phyloP scores from a whole-genome alignment of 2,329 filamentous ascomycete species.

The Tolypocladium amazonense region DNA sequence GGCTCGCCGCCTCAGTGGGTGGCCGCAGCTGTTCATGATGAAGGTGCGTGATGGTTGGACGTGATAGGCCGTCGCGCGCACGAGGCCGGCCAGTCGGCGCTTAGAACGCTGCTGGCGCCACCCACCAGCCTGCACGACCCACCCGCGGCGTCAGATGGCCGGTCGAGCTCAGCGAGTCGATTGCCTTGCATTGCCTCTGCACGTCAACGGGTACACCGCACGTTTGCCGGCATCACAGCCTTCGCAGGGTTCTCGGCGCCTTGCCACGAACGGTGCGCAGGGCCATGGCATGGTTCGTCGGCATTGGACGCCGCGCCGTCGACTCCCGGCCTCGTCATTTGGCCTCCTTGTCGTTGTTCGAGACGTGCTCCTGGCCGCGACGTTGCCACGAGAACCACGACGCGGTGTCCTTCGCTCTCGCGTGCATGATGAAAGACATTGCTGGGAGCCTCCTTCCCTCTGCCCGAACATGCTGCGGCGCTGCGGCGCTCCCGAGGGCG shows the following conservation, averaged over 20 bases:
- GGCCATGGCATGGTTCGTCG: conserved; percentile 18
- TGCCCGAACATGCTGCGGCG: neutral
- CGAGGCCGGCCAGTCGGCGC: conserved; percentile 23
- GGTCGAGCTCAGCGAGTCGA: conserved; percentile 29
- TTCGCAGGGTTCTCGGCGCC: too few relatives aligned
- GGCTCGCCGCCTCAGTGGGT: conserved; percentile 5
- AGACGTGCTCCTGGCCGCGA: neutral
- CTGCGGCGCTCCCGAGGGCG: neutral
- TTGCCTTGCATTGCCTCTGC: conserved; percentile 21
- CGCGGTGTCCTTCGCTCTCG: neutral
- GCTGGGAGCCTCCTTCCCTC: neutral
- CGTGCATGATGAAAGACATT: neutral
- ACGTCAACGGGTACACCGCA: neutral
- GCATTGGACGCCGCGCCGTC: conserved; percentile 17
- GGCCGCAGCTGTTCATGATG: conserved; percentile 12
- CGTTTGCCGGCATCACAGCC: neutral
- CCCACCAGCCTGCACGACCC: conserved; percentile 23
- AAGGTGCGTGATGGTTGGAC: conserved; percentile 12
- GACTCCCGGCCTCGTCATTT: neutral
- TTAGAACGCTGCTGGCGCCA: conserved; percentile 22
- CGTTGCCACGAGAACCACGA: neutral
- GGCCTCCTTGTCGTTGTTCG: neutral
- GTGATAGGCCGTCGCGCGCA: conserved; percentile 21
- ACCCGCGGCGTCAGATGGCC: conserved; percentile 26
- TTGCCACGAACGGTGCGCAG: conserved; percentile 16